phyloP scores from a whole-genome alignment of 305 asterid genomes.

The Solanum hybrid region DNA sequence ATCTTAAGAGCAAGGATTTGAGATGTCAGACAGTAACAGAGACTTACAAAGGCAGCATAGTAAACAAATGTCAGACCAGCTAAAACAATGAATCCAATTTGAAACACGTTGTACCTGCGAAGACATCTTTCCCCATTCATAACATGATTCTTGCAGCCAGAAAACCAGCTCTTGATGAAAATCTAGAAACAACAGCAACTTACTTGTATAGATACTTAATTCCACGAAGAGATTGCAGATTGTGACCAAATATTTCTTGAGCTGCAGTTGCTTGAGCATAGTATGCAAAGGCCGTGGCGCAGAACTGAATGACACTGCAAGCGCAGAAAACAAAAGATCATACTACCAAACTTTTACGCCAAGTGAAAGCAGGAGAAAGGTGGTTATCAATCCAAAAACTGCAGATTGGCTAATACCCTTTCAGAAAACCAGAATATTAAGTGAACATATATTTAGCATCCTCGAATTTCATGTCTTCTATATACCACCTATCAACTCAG shows the following conservation, averaged over 20 bases:
- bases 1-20: neutral
- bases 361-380: neutral
- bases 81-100: constrained; percentile 73
- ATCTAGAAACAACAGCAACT: constrained; percentile 15
- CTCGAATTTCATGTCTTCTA: neutral
- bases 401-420: neutral
- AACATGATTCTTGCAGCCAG: neutral
- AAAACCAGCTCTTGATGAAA: neutral
- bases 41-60: constrained; percentile 76
- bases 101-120: constrained; percentile 93
- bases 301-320: constrained; percentile 97
- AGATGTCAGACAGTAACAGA: neutral
- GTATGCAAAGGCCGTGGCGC: constrained; percentile 92
- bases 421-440: neutral
- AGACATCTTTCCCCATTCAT: neutral
- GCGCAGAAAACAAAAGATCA: constrained; percentile 6
- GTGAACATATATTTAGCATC: neutral
- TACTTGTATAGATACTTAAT: constrained; percentile 94
- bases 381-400: neutral
- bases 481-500: neutral
- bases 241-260: constrained; percentile 98
- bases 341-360: neutral
- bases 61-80: constrained; percentile 95
- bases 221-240: constrained; percentile 94
- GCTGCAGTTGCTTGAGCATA: constrained; percentile 99